These are phyloP conservation scores for Cladophialophora bantiana DNA, from an alignment of 2,329 filamentous ascomycete genomes.

Conservation along the genomic window DNA sequence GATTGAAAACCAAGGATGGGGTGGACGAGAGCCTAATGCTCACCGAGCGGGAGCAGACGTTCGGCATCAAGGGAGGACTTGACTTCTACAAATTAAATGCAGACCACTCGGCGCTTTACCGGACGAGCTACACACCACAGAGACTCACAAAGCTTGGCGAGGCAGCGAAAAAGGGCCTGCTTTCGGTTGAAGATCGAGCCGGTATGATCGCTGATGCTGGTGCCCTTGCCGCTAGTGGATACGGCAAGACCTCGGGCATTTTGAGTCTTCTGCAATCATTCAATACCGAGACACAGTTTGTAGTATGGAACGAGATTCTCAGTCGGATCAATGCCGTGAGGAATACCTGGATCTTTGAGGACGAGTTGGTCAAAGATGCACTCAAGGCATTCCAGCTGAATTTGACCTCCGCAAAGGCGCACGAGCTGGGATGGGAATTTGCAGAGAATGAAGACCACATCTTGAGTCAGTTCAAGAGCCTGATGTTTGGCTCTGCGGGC, in stretches of 20 bases:
- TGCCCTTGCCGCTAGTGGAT: slow-evolving; percentile 85
- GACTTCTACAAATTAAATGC: slow-evolving; percentile 98
- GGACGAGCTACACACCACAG: slow-evolving; percentile 84
- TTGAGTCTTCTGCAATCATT: slow-evolving; percentile 86
- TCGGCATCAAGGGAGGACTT: slow-evolving; percentile 73
- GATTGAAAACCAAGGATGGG: slow-evolving; percentile 82
- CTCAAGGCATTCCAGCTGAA: slow-evolving; percentile 84
- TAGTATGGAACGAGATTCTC: slow-evolving; percentile 94
- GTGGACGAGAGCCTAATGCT: slow-evolving; percentile 79
- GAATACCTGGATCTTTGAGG: slow-evolving; percentile 87
- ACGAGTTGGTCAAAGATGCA: slow-evolving; percentile 71
- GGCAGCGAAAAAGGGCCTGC: slow-evolving; percentile 78
- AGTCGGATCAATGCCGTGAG: slow-evolving; percentile 79
- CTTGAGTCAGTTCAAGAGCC: slow-evolving; percentile 90
- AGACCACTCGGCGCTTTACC: slow-evolving; percentile 90
- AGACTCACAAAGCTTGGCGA: slow-evolving; percentile 86
- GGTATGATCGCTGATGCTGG: slow-evolving; percentile 95
- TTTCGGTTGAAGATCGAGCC: slow-evolving; percentile 88
- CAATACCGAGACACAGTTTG: slow-evolving; percentile 79
- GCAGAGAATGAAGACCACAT: slow-evolving; percentile 84
- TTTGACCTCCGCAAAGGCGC: slow-evolving; percentile 78
- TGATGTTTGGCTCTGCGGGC: slow-evolving; percentile 86
- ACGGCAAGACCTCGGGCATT: slow-evolving; percentile 90
- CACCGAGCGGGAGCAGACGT: slow-evolving; percentile 73
- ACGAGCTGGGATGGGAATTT: slow-evolving; percentile 88